phyloP scores from a whole-genome alignment of 441 rosid genomes.

The Syzygium syzygioides region DNA sequence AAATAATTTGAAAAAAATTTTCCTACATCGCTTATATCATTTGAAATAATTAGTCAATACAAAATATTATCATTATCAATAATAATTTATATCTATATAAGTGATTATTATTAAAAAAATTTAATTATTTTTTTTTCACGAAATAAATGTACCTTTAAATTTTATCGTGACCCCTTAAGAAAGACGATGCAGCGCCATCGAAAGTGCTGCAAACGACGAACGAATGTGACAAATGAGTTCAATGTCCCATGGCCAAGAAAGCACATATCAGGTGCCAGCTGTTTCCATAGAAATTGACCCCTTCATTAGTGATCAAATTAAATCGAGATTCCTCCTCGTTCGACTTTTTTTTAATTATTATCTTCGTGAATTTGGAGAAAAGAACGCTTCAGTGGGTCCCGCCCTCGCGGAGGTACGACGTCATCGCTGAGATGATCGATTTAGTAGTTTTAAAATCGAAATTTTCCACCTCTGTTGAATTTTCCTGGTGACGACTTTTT shows the following conservation, averaged over 20 bases:
- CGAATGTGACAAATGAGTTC: not conserved
- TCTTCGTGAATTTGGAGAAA: not conserved
- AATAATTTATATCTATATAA: too few relatives aligned
- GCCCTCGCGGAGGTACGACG: not conserved
- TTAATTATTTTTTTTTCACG: too few relatives aligned
- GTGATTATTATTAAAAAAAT: too few relatives aligned
- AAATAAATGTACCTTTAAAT: not conserved
- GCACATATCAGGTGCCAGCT: not conserved
- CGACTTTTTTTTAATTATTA: not conserved
- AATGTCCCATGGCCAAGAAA: not conserved
- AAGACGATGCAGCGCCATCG: not conserved
- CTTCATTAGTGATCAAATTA: not conserved
- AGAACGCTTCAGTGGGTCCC: not conserved
- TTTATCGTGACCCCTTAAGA: not conserved
- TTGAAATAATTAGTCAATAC: too few relatives aligned
- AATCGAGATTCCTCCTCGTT: not conserved
- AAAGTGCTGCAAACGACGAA: not conserved
- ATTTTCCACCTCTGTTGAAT: not conserved
- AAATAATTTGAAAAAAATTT: too few relatives aligned
- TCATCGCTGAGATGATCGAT: not conserved
- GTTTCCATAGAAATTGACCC: not conserved
- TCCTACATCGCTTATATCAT: too few relatives aligned
- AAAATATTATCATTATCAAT: too few relatives aligned
- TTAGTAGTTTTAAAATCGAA: not conserved
- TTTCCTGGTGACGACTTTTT: not conserved